phyloP scores from a whole-genome alignment of 352 stramenopile species.

The Phytopythium montanum region DNA sequence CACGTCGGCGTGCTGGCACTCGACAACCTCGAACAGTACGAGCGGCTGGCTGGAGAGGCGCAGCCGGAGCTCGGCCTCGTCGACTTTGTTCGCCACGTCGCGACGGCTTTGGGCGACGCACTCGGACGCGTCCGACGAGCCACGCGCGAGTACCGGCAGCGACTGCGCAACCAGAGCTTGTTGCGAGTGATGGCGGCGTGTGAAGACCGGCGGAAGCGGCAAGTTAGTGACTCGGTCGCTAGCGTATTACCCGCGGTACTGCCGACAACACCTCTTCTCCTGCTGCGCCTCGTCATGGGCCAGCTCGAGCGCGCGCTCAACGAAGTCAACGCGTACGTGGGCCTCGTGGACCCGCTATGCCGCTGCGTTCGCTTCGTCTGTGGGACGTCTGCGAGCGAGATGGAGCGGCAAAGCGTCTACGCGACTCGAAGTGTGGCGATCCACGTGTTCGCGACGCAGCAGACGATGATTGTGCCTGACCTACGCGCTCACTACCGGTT shows the following conservation, averaged over 20 bases:
- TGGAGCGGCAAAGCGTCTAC: conserved; percentile 39
- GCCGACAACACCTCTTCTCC: conserved; percentile 16
- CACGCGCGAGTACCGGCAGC: conserved; percentile 4
- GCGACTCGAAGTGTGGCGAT: conserved; percentile 45
- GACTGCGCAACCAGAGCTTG: conserved; percentile 23
- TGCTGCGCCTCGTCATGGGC: conserved; percentile 46
- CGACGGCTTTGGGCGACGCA: conserved; percentile 11
- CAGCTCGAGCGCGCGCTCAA: conserved; percentile 54
- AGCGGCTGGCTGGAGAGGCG: conserved; percentile 22
- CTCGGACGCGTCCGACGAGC: conserved; percentile 11
- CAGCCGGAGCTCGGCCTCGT: conserved; percentile 73
- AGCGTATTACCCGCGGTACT: background rate
- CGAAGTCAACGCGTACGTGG: conserved; percentile 64
- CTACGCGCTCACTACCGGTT: conserved; percentile 22
- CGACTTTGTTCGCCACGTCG: conserved; percentile 63
- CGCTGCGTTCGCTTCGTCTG: conserved; percentile 45
- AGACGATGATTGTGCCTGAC: conserved; percentile 43
- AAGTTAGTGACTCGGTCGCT: background rate
- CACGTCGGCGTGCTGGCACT: conserved; percentile 44
- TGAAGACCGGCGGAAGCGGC: conserved; percentile 27
- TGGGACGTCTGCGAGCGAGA: conserved; percentile 42
- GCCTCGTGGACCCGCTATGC: conserved; percentile 49
- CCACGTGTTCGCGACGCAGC: conserved; percentile 44
- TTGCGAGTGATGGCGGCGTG: conserved; percentile 45
- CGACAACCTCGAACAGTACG: conserved; percentile 61